These are phyloP conservation scores for Talaromyces marneffei DNA, from an alignment of 2,329 filamentous ascomycete species.

Conservation along the genomic window DNA sequence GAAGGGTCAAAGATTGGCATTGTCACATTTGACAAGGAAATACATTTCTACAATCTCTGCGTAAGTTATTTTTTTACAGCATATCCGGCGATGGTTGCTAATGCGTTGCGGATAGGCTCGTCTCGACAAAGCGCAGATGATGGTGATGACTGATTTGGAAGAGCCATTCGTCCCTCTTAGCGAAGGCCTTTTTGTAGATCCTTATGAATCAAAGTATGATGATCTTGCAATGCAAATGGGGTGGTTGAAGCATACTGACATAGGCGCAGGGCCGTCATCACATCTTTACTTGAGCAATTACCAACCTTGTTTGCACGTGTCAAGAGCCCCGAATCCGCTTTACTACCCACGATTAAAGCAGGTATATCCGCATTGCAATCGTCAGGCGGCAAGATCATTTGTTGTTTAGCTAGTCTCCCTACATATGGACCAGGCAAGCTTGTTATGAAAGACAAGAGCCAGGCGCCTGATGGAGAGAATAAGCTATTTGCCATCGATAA, in stretches of 20 bases:
- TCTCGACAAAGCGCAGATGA: constrained; percentile 87
- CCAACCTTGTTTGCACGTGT: constrained; percentile 80
- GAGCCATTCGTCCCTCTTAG: constrained; percentile 92
- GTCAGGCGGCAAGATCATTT: constrained; percentile 89
- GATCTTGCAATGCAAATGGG: too few relatives aligned
- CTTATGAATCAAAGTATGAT: constrained; percentile 71
- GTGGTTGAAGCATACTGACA: background rate
- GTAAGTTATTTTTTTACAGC: constrained; percentile 46
- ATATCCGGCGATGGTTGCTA: constrained; percentile 20
- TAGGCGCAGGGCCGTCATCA: constrained; percentile 61
- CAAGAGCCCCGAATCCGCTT: constrained; percentile 84
- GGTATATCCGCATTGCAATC: constrained; percentile 75
- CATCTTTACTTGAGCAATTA: constrained; percentile 73
- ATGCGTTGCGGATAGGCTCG: constrained; percentile 48
- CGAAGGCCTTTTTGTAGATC: constrained; percentile 90
- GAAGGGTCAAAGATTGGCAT: constrained; percentile 84
- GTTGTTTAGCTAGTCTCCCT: constrained; percentile 78
- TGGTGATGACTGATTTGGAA: constrained; percentile 96
- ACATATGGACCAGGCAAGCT: constrained; percentile 86
- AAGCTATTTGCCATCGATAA: constrained; percentile 89
- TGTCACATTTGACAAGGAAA: constrained; percentile 90
- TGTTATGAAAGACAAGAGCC: constrained; percentile 78
- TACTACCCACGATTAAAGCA: constrained; percentile 78
- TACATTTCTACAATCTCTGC: constrained; percentile 96
- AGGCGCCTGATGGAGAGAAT: constrained; percentile 82